These are phyloP conservation scores for Euphorbia corollata DNA, from an alignment of 441 rosid species.

Conservation along the genomic window DNA sequence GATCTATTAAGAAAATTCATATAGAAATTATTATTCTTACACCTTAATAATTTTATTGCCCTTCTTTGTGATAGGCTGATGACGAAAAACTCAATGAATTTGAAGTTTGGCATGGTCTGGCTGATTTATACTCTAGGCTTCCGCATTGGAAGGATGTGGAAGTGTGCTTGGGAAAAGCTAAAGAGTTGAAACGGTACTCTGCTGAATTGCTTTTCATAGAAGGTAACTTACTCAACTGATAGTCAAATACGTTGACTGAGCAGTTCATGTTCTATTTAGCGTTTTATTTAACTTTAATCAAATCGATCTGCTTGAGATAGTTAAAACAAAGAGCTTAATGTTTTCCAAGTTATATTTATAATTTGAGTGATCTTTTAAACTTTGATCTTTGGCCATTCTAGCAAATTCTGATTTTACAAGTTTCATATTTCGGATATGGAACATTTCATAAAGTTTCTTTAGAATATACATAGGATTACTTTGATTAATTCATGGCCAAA, in stretches of 20 bases:
- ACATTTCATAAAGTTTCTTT: not conserved
- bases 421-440: not conserved
- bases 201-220: conserved; percentile 64
- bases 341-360: no score
- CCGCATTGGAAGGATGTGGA: conserved; percentile 86
- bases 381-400: not conserved
- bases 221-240: no score
- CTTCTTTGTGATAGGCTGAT: conserved; percentile 33
- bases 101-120: conserved; percentile 93
- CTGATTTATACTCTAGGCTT: conserved; percentile 72
- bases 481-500: no score
- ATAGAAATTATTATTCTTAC: not conserved
- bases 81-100: conserved; percentile 63
- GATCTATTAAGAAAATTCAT: not conserved
- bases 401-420: not conserved
- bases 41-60: conserved; percentile 1
- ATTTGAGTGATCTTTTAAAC: no score
- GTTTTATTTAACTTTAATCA: no score
- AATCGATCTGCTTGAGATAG: no score
- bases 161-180: conserved; percentile 66
- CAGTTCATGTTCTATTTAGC: no score
- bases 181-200: conserved; percentile 64
- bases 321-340: no score
- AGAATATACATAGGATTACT: no score
- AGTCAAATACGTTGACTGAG: no score